Conservation (phyloP, 441 rosid species). For the Populus hybrid region DNA sequence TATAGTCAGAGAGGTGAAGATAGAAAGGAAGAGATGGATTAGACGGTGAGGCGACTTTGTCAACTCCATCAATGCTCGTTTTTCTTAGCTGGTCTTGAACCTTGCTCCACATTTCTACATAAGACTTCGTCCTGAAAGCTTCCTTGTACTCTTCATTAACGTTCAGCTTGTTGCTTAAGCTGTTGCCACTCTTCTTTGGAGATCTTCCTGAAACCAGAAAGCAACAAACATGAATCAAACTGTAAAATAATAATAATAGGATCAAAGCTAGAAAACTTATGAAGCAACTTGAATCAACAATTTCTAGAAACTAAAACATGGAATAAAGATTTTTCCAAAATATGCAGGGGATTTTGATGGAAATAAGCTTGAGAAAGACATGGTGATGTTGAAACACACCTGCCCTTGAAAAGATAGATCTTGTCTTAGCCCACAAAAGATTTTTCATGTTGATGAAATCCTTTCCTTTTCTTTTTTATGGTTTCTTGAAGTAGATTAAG, state of each 20-base stretch:
- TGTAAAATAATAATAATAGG: not conserved
- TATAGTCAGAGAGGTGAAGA: slow-evolving; percentile 51
- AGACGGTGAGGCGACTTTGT: slow-evolving; percentile 30
- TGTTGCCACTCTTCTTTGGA: slow-evolving; percentile 25
- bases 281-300: not conserved
- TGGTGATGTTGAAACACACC: slow-evolving; percentile 18
- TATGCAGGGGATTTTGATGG: not conserved
- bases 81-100: slow-evolving; percentile 45
- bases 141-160: slow-evolving; percentile 79
- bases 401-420: slow-evolving; percentile 19
- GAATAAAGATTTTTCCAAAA: not conserved
- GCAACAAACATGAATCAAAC: not conserved
- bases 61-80: slow-evolving; percentile 14
- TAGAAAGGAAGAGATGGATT: slow-evolving; percentile 25
- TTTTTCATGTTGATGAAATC: slow-evolving; percentile 10
- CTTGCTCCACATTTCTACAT: slow-evolving; percentile 56
- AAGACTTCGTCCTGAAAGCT: slow-evolving; percentile 80
- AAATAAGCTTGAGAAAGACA: no score
- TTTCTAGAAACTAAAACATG: not conserved
- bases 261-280: not conserved
- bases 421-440: slow-evolving; percentile 23
- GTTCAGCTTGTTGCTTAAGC: slow-evolving; percentile 41
- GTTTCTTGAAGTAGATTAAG: not conserved
- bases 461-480: not conserved
- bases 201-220: slow-evolving; percentile 35